Evolutionary conservation across 2,329 filamentous ascomycete species (phyloP), one percentile per base, ranked within the genome.

Genomic region (Escovopsis weberi): DNA sequence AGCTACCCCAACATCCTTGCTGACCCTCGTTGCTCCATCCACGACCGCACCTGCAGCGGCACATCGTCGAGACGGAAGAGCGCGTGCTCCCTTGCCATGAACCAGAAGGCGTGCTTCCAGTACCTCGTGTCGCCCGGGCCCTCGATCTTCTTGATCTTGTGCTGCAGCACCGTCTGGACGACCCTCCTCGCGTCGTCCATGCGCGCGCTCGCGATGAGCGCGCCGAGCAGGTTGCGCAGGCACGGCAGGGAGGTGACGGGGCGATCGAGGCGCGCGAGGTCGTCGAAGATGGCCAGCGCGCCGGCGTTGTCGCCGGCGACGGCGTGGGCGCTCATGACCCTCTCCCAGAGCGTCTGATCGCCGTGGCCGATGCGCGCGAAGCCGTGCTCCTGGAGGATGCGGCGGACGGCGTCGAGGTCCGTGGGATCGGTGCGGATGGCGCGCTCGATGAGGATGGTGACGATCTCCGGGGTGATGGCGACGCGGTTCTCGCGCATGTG

Each of bases 401-500:
- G 56, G 33, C 75, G 69, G n/a, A 85, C 69, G 12, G 74, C 72
- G 2, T 62, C 58, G 28, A 83, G 61, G 50, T 82, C 69, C 28
- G 2, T 11, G 3, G 28, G 28, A 1, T 61, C 47, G 40, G 67
- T 69, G 8, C 65, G 53, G 55, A 88, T 81, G 55, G 80, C 80
- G 55, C 82, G 69, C 38, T 80, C 73, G 38, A 83, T 65, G 18
- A 91, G 70, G 53, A 80, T 82, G 23, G 83, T 88, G 63, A 83
- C 83, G 53, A 86, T 82, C 51, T 85, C 72, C 1, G 75, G 60
- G 4, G 73, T 74, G 2, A 76, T 68, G 39, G 68, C 56, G 37
- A 80, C 53, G 18, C 70, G 69, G 23, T 66, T 61, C 6, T 53
- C 50, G 40, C 63, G 61, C 70, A 91, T 82, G 56, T 81, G 74